Base-by-base conservation (phyloP, 768 basidiomycete species). In the Trametes sanguinea region DNA sequence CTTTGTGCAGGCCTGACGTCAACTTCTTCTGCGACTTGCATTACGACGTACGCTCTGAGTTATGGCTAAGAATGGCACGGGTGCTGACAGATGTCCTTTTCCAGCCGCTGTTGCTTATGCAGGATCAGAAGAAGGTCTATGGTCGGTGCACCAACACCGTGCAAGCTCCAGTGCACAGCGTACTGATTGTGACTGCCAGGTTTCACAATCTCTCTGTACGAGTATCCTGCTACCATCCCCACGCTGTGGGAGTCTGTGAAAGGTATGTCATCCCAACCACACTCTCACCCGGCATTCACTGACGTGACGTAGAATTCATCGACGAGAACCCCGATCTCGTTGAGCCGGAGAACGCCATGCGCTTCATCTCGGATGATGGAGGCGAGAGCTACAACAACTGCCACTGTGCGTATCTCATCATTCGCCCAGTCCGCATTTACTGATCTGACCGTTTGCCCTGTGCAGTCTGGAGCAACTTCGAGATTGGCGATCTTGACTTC, bases 191-290 rank as follows among this genome's bases (percentile, higher is more conserved):
- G 27, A 6, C 67, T 37, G 35, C 35, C 11, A 85, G 85, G 81
- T 6, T 94, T 90, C 76, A 90, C 88, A 0, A 81, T 92, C 43
- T 83, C 87, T 0, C 78, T 92, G 62, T 88, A 85, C 68, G 91
- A 93, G 69, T 90, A 86, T 65, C 80, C 82, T 51, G 84, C 84
- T 54, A 93, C 91, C 3, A 90, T 93, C 37, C 83, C 85, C 8
- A 87, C 87, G 0, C 76, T 94, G 0, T 94, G 91, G 91, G 72
- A 80, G 4, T 77, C 83, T 11, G 87, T 88, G 37, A 87, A 83
- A 76, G 83, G 89, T 14, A 37, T 37, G 35, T 11, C 6, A 37
- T 52, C 6, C 11, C 11, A n/a, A 53, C 17, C 46, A 39, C 6
- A 11, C 30, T 7, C 42, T 42, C 11, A 2, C n/a, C 27, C 35